A percentile compares a stretch with the other conserved stretches of the same genome.
These are phyloP conservation scores for Ganoderma resinaceum DNA, from an alignment of 1,284 basidiomycete species.

Conservation along the genomic window DNA sequence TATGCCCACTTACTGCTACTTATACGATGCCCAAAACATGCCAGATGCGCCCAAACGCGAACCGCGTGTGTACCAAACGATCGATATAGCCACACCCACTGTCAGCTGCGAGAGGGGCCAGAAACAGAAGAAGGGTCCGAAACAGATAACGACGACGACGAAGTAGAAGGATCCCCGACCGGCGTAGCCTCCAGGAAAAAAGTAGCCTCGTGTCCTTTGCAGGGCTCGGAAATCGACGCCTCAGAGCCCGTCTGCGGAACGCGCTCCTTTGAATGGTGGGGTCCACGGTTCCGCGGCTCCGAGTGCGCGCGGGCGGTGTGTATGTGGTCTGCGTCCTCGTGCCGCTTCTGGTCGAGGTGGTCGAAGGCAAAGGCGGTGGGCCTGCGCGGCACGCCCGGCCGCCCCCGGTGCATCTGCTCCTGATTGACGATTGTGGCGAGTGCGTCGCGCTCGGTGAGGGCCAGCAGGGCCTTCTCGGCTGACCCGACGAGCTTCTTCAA, in stretches of 20 bases:
- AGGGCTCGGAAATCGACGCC: neutral
- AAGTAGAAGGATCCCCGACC: neutral
- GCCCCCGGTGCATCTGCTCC: neutral
- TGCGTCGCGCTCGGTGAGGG: slow-evolving; percentile 47
- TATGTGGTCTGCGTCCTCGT: neutral
- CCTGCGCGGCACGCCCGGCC: neutral
- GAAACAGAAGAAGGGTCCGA: neutral
- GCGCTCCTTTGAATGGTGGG: neutral
- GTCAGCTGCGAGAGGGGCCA: neutral
- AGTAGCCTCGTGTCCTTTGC: neutral
- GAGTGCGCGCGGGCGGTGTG: neutral
- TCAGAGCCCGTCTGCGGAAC: neutral
- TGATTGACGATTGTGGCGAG: slow-evolving; percentile 23
- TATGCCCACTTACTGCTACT: neutral
- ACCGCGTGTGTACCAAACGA: neutral
- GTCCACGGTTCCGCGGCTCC: neutral
- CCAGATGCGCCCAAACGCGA: neutral
- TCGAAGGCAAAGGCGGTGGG: neutral
- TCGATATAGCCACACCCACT: neutral
- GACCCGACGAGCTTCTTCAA: slow-evolving; percentile 50
- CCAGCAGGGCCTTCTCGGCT: slow-evolving; percentile 48
- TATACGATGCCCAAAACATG: neutral
- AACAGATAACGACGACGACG: neutral
- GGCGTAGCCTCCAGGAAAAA: neutral
- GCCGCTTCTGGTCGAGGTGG: neutral